Evolutionary conservation across 228 moss, liverwort and hornwort species (phyloP), one percentile per base, ranked within the genome.

Genomic region (Sphagnum magellanicum): DNA sequence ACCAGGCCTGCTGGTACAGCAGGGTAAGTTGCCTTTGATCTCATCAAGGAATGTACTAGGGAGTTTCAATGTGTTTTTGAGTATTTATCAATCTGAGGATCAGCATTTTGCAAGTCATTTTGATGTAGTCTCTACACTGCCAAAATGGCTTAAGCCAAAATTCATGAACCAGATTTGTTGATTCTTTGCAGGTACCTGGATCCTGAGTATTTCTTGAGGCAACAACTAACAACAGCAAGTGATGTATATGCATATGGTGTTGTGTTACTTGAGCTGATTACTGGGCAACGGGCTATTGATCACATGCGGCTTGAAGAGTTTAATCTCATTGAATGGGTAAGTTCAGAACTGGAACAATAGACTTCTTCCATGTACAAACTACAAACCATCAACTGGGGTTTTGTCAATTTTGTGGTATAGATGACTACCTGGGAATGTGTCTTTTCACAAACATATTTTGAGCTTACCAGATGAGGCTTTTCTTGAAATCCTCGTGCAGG

Each of bases 1-100:
- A 93, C 87, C 0, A 81, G 83, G 70, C 83, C 91, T 47, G 89
- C 87, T 51, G 94, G 90, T 61, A 91, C 91, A n/a, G 88, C 89
- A 48, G 94, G 94, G 77, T 94, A 79, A 0, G 12, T 52, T 14
- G 11, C 68, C 8, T 8, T 57, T 62, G 6, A 11, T 7, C 47
- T 65, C 6, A 13, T 65, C 5, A 49, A 50, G 13, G 32, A 32
- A 32, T 32, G 32, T 32, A 32, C 32, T 32, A 32, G 32, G 32
- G 32, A 32, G 3, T 65, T 50, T 11, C 6, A 11, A 11, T 65
- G 64, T 50, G 5, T 65, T 62, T 10, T 62, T 14, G 13, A 14
- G 16, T 16, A 16, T 5, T 32, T 10, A 4, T 6, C 16, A 13
- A 46, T 8, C 17, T 62, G 16, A 5, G 16, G 60, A 16, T 14